A percentile compares a stretch with the other conserved stretches of the same genome.
phyloP scores from a whole-genome alignment of 345 rosid species.

The Pelargonium nanum region DNA sequence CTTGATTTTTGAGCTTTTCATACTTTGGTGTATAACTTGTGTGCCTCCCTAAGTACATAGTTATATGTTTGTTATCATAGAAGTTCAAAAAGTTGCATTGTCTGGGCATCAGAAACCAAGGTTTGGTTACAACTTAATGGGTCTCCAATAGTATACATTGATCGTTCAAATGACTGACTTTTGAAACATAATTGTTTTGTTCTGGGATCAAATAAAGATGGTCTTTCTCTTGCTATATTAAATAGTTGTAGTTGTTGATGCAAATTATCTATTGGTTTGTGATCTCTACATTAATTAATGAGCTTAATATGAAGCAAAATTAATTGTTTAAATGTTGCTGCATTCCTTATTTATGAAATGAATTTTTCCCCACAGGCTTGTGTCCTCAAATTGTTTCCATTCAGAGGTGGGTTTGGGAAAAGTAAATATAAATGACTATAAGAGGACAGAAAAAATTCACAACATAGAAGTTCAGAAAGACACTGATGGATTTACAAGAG shows the following conservation, averaged over 20 bases:
- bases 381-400: neutral
- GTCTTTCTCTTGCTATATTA: neutral
- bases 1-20: neutral
- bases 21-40: neutral
- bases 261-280: neutral
- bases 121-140: neutral
- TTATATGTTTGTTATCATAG: neutral
- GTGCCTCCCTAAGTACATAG: neutral
- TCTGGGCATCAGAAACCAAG: no score
- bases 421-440: neutral
- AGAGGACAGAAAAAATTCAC: constrained; percentile 10
- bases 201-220: neutral
- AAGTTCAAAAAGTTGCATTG: no score
- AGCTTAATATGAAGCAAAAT: neutral
- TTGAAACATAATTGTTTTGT: neutral
- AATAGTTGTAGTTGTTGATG: neutral
- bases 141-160: neutral
- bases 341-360: neutral
- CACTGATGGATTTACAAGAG: neutral
- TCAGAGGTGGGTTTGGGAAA: neutral
- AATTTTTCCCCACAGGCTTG: neutral
- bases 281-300: neutral
- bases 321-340: neutral
- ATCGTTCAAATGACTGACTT: neutral
- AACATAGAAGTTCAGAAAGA: constrained; percentile 6